Conservation (phyloP, 2,329 filamentous ascomycete genomes). For the Fusarium sulawesiense region DNA sequence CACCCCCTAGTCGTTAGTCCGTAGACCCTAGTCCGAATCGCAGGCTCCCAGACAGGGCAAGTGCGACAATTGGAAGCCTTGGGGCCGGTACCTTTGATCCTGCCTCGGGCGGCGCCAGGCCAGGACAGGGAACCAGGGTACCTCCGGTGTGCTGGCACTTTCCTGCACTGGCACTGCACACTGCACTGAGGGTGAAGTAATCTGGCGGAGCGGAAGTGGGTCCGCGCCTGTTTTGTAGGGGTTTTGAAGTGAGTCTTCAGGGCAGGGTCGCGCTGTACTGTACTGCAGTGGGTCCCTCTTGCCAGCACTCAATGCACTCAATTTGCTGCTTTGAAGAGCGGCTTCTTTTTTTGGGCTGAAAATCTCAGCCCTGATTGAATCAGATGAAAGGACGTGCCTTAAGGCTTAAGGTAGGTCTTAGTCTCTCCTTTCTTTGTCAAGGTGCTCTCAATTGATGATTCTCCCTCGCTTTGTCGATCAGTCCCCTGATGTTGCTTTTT, state of each 20-base stretch:
- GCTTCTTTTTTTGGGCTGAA: conserved; percentile 23
- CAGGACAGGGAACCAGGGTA: conserved; percentile 7
- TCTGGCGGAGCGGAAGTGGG: conserved; percentile 41
- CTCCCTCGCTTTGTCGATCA: conserved; percentile 5
- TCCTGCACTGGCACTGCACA: background rate
- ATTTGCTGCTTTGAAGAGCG: background rate
- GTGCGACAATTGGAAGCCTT: conserved; percentile 37
- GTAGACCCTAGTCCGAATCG: conserved; percentile 22
- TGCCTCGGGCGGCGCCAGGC: conserved; percentile 4
- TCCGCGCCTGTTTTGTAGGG: conserved; percentile 22
- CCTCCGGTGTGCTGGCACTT: conserved; percentile 36
- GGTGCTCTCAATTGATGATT: conserved; percentile 1
- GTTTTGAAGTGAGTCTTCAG: conserved; percentile 23
- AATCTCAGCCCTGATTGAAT: conserved; percentile 20
- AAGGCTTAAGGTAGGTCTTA: conserved; percentile 12
- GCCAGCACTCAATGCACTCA: conserved; percentile 4
- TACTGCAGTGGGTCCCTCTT: background rate
- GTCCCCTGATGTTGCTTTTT: conserved; percentile 13
- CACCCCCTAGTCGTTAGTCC: conserved; percentile 23
- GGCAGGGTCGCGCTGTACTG: conserved; percentile 14
- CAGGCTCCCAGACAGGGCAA: conserved; percentile 36
- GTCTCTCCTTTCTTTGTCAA: background rate
- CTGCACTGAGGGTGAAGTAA: conserved; percentile 10
- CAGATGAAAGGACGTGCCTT: background rate
- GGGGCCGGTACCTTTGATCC: conserved; percentile 31